Evolutionary conservation across 2,329 filamentous ascomycete species (phyloP).

Genomic region (Fusarium falciforme): DNA sequence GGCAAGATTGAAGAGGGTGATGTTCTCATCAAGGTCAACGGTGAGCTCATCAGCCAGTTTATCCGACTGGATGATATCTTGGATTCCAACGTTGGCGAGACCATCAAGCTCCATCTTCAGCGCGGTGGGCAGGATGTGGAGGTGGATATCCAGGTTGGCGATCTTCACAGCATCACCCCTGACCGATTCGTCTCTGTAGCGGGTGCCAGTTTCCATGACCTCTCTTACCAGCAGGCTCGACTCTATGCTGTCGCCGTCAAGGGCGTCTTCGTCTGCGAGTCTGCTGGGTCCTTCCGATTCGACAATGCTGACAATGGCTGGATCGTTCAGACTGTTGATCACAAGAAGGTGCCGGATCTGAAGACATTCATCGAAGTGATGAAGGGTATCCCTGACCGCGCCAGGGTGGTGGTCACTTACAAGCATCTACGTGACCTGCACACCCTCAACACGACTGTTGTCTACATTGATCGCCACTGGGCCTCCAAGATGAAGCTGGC

Average conservation of each 20-base stretch:
- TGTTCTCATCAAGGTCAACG: slow-evolving; percentile 92
- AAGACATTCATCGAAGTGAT: slow-evolving; percentile 92
- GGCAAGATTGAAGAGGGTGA: slow-evolving; percentile 93
- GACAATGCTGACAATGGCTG: slow-evolving; percentile 92
- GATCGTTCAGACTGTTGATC: slow-evolving; percentile 92
- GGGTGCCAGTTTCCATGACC: slow-evolving; percentile 92
- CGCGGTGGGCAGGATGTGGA: slow-evolving; percentile 89
- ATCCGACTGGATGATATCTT: slow-evolving; percentile 90
- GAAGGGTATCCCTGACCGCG: slow-evolving; percentile 83
- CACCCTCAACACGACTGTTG: slow-evolving; percentile 91
- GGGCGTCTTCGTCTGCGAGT: slow-evolving; percentile 95
- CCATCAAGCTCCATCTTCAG: slow-evolving; percentile 85
- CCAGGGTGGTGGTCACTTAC: slow-evolving; percentile 92
- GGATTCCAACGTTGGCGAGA: slow-evolving; percentile 84
- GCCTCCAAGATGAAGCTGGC: slow-evolving; percentile 93
- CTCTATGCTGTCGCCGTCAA: slow-evolving; percentile 92
- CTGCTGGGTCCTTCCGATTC: slow-evolving; percentile 93
- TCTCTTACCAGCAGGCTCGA: slow-evolving; percentile 98
- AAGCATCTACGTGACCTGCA: slow-evolving; percentile 95
- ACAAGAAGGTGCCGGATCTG: slow-evolving; percentile 89
- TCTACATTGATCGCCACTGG: slow-evolving; percentile 96
- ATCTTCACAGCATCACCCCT: slow-evolving; percentile 94
- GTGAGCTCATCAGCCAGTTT: slow-evolving; percentile 92
- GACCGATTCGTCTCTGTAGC: slow-evolving; percentile 95
- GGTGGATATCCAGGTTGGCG: slow-evolving; percentile 85